Evolutionary conservation across 2,329 filamentous ascomycete genomes (phyloP).

Genomic region (Trichoderma aggressivum): DNA sequence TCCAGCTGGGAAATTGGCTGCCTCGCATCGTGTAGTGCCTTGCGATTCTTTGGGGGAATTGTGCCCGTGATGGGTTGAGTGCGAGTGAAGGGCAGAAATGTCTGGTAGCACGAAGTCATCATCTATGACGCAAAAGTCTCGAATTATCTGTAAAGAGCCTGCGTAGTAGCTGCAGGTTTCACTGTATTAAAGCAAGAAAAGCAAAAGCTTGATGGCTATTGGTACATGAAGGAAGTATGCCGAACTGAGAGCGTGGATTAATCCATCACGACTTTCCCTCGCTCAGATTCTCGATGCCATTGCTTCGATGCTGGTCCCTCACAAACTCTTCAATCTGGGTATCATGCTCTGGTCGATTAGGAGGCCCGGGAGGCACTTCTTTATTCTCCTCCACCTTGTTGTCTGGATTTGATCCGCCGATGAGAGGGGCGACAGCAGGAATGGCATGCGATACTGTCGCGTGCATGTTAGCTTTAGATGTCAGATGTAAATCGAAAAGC

Average conservation of each 20-base stretch:
- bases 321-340: conserved; percentile 51
- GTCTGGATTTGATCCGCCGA: conserved; percentile 36
- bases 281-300: background rate
- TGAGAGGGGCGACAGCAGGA: conserved; percentile 40
- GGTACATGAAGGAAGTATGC: background rate
- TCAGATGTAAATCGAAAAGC: background rate
- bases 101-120: background rate
- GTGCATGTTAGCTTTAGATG: background rate
- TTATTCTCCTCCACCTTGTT: conserved; percentile 22
- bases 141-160: background rate
- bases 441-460: conserved; percentile 42
- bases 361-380: conserved; percentile 34
- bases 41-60: background rate
- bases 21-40: background rate
- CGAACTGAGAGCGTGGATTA: background rate
- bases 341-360: conserved; percentile 45
- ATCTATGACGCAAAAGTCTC: background rate
- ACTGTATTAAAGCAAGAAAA: background rate
- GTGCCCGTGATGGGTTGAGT: background rate
- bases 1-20: background rate
- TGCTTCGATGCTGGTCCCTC: conserved; percentile 51
- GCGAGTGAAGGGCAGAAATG: background rate
- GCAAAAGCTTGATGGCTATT: background rate
- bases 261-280: background rate
- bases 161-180: background rate